Evolutionary conservation across 208 protist species (phyloP).

Genomic region (Leishmania tarentolae): DNA sequence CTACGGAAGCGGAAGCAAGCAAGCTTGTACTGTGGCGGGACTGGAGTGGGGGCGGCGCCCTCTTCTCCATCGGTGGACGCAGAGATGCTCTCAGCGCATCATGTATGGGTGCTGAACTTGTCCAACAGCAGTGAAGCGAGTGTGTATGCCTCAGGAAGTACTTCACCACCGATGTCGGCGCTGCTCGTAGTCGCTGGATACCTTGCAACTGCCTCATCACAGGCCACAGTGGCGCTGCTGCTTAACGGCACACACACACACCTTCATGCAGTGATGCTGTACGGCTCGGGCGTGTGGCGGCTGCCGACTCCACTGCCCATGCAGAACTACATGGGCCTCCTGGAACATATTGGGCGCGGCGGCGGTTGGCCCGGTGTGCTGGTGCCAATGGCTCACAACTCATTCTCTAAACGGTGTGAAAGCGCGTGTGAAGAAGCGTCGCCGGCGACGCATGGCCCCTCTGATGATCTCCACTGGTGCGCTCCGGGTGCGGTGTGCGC

Average conservation of each 20-base stretch:
- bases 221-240: constrained; percentile 47
- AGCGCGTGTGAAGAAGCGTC: background rate
- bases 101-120: constrained; percentile 69
- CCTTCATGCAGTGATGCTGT: constrained; percentile 62
- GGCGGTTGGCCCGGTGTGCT: constrained; percentile 58
- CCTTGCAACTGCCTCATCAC: constrained; percentile 47
- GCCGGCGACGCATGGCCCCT: background rate
- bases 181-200: constrained; percentile 71
- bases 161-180: constrained; percentile 27
- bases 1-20: background rate
- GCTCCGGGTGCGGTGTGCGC: constrained; percentile 19
- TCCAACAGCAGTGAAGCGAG: background rate
- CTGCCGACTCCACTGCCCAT: constrained; percentile 46
- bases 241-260: constrained; percentile 57
- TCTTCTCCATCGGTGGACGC: constrained; percentile 5
- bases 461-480: constrained; percentile 67
- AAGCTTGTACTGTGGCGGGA: background rate
- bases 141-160: background rate
- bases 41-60: background rate
- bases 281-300: constrained; percentile 60
- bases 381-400: background rate
- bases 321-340: constrained; percentile 29
- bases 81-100: constrained; percentile 45
- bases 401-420: background rate
- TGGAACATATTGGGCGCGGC: constrained; percentile 44